phyloP scores from a whole-genome alignment of 2,329 filamentous ascomycete species.

The Fusarium equiseti region DNA sequence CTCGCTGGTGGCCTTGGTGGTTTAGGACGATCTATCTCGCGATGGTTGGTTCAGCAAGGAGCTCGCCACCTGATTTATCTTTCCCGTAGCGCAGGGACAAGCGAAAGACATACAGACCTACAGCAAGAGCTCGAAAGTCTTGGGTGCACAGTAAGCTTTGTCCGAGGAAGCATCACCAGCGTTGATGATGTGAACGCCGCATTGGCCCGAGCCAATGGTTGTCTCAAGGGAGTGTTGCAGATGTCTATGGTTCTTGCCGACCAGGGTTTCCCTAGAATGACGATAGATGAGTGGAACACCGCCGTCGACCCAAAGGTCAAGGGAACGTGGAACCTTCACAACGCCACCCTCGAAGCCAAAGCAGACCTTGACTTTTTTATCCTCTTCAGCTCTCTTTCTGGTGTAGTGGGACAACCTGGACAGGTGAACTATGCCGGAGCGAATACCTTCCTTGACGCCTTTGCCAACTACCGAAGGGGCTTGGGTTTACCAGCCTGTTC shows the following conservation, averaged over 20 bases:
- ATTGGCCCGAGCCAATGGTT: background rate
- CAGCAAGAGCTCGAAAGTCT: background rate
- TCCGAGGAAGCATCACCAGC: constrained; percentile 2
- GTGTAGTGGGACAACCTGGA: constrained; percentile 2
- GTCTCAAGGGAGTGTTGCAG: constrained; percentile 3
- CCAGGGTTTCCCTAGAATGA: background rate
- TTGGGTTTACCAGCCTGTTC: background rate
- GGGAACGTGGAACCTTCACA: constrained; percentile 8
- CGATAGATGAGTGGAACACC: constrained; percentile 1
- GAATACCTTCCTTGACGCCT: constrained; percentile 9
- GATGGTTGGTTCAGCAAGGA: constrained; percentile 6
- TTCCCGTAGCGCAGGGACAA: background rate
- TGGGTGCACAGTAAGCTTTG: background rate
- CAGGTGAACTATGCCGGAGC: constrained; percentile 11
- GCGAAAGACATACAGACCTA: background rate
- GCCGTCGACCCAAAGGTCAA: background rate
- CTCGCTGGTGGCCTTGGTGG: constrained; percentile 3
- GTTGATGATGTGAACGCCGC: background rate
- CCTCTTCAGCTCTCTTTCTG: constrained; percentile 8
- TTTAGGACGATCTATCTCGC: background rate
- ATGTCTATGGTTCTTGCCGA: constrained; percentile 14
- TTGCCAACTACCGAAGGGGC: background rate
- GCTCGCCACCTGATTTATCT: constrained; percentile 5
- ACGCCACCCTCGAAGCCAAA: background rate
- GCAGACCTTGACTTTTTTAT: constrained; percentile 14